Evolutionary conservation across 2,329 filamentous ascomycete genomes (phyloP), one percentile per base, ranked within the genome.

Genomic region (Penicillium sp.): DNA sequence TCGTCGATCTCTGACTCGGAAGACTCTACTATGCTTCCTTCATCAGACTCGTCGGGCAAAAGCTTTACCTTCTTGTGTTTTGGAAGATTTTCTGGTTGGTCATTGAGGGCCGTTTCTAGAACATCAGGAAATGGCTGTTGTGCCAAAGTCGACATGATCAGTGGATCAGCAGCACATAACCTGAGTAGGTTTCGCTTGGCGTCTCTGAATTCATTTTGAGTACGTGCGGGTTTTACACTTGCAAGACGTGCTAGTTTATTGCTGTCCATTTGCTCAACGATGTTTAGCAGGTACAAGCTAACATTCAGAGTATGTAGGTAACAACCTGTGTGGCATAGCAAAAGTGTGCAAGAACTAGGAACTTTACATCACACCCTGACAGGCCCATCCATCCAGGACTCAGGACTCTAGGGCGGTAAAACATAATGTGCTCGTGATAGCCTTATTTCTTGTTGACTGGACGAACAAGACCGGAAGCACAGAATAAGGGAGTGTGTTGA

Each of bases 141-240:
- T 2, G 25, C 3, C 1, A 15, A 1, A 29, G 7, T 31, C n/a
- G 27, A 9, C n/a, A 21, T 1, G 7, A 31, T 0, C 3, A 0
- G 1, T 4, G n/a, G 2, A 31, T 47, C 12, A 31, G 4, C 2
- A 21, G 12, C 7, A 19, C 10, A 29, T 19, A 45, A 8, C 3
- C 0, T 31, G 6, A 5, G 0, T 4, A 19, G 1, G 10, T 19
- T 19, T 45, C 2, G 3, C 43, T 13, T 31, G 6, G 25, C 43
- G 0, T 0, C 1, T 8, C 5, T 3, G 6, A 31, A 13, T 47
- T 3, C n/a, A 1, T 0, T 0, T 13, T 0, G 0, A 23, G 19
- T 29, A 33, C 1, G 1, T 1, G 0, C 1, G 1, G 19, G 13
- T 19, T 0, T 47, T 2, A 21, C 8, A 17, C 0, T 3, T 8